These are phyloP conservation scores for Guillardia theta DNA, from an alignment of 78 protist species.

Conservation along the genomic window DNA sequence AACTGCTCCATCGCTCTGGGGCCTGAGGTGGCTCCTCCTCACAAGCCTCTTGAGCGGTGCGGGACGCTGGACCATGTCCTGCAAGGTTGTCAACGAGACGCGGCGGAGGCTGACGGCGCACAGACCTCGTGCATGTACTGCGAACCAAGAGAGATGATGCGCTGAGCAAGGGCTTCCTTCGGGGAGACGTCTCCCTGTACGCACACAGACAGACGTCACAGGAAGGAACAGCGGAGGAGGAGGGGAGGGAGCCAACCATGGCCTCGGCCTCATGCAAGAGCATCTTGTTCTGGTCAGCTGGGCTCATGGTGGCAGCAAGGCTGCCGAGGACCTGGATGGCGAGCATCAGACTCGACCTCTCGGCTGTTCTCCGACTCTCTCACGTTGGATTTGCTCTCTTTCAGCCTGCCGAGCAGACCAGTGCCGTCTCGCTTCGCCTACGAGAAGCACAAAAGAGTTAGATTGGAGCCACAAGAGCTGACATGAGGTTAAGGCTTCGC, in stretches of 20 bases:
- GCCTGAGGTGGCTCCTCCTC: too few species aligned
- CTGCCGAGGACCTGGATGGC: background rate
- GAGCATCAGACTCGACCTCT: background rate
- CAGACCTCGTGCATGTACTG: too few species aligned
- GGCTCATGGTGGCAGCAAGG: background rate
- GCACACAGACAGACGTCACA: too few species aligned
- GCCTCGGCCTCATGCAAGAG: background rate
- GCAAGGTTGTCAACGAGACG: too few species aligned
- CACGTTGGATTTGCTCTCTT: background rate
- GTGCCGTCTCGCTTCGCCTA: background rate
- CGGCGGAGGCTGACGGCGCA: too few species aligned
- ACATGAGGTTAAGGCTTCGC: too few species aligned
- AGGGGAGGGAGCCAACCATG: too few species aligned
- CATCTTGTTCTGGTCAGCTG: background rate
- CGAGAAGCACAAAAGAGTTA: background rate
- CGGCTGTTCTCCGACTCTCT: background rate
- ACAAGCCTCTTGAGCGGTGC: too few species aligned
- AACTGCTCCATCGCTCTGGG: too few species aligned
- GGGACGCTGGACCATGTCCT: too few species aligned
- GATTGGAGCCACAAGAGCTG: too few species aligned
- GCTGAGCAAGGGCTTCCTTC: constrained; percentile 3
- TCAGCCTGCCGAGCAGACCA: background rate
- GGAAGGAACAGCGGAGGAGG: too few species aligned
- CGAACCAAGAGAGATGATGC: background rate
- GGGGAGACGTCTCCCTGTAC: constrained; percentile 18